Evolutionary conservation across 2,329 filamentous ascomycete genomes (phyloP), one percentile per base, ranked within the genome.

Genomic region (Leptographium galeiforme): DNA sequence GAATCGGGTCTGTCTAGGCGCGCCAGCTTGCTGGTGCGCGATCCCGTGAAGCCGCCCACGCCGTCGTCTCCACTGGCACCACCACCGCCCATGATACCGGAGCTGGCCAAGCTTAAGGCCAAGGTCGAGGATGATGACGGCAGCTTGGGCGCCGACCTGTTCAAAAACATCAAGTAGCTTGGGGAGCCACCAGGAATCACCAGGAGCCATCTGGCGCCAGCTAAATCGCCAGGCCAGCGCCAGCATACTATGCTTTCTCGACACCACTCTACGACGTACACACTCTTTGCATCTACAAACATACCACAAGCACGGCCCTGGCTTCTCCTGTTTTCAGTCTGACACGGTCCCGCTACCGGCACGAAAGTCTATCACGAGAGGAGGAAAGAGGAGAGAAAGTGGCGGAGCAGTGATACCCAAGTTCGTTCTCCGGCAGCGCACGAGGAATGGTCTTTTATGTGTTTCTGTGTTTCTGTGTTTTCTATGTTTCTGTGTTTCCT

Each of bases 71-170:
- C 69, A 7, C 57, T 63, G 39, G 74, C 73, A 12, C 77, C 78
- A 10, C 78, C 78, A 53, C 76, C 78, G 40, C 78, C 78, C 30
- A 80, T 76, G 76, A 81, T 82, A 50, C 78, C 78, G 19, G 78
- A 81, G 62, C 67, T 81, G 50, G 70, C 66, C 60, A 70, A 74
- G 49, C 67, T 80, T 53, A 71, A 78, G 60, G 71, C 73, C 53
- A 73, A 72, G 61, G 60, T 74, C 49, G 72, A 73, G 48, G 61
- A 64, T 48, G 70, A 77, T 44, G 69, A 71, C 8, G 70, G 68
- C 45, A 68, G 67, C 53, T 66, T 77, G 36, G 76, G 76, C 50
- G 65, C 67, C 55, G 76, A 81, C 57, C 66, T 82, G 38, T 81
- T 82, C 64, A 79, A 79, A 62, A 71, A 75, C 57, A 81, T 82